phyloP scores from a whole-genome alignment of 345 rosid species.

The Bruguiera parviflora region DNA sequence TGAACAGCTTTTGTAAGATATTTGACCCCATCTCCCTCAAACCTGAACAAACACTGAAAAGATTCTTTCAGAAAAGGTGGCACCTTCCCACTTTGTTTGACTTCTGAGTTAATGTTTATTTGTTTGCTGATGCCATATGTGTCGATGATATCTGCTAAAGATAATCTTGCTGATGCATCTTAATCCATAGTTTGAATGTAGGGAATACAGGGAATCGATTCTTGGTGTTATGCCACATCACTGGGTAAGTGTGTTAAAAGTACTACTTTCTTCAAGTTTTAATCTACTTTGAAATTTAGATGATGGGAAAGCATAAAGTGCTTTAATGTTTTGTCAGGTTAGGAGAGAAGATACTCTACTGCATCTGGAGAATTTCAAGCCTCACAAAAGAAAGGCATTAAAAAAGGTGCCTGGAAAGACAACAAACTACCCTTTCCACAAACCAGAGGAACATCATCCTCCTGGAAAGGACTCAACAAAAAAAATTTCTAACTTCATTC shows the following conservation, averaged over 20 bases:
- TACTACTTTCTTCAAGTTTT: constrained; percentile 11
- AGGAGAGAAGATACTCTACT: constrained; percentile 93
- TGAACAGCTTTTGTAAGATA: too few species aligned
- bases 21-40: too few species aligned
- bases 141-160: constrained; percentile 13
- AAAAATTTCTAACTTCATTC: constrained; percentile 79
- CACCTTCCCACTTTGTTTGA: background rate
- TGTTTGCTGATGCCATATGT: background rate
- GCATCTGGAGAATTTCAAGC: constrained; percentile 76
- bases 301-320: constrained; percentile 14
- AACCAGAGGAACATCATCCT: constrained; percentile 90
- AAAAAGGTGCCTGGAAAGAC: constrained; percentile 72
- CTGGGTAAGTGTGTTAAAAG: constrained; percentile 57
- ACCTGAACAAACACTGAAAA: background rate
- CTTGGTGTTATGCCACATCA: constrained; percentile 94
- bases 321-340: constrained; percentile 54
- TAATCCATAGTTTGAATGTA: constrained; percentile 76
- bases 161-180: constrained; percentile 34
- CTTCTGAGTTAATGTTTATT: background rate
- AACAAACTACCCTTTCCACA: constrained; percentile 69
- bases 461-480: constrained; percentile 87
- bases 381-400: constrained; percentile 78
- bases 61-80: background rate
- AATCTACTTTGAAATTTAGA: constrained; percentile 2
- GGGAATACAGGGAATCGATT: constrained; percentile 95